phyloP scores from a whole-genome alignment of 768 basidiomycete species.

The Phallus indusiatus region DNA sequence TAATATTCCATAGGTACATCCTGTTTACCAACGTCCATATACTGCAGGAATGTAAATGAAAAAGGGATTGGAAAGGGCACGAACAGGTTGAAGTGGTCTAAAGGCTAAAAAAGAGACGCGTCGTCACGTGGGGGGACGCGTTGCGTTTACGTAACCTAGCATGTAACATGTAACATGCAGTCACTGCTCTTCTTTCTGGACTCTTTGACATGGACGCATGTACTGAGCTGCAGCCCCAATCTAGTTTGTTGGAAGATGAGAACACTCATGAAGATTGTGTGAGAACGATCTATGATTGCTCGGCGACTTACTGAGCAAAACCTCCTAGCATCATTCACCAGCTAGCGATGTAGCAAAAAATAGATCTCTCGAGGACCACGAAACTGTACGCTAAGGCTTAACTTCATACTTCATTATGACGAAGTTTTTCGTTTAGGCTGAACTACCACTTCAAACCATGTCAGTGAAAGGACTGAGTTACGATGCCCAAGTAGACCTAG shows the following conservation, averaged over 20 bases:
- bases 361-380: too few species aligned
- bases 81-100: too few species aligned
- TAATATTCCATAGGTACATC: background rate
- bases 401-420: too few species aligned
- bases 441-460: too few species aligned
- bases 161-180: too few species aligned
- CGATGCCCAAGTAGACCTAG: too few species aligned
- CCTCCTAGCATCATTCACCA: too few species aligned
- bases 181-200: background rate
- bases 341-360: too few species aligned
- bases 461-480: too few species aligned
- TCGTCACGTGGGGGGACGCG: background rate
- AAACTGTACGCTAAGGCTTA: too few species aligned
- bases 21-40: background rate
- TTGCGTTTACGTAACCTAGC: background rate
- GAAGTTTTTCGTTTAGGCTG: too few species aligned
- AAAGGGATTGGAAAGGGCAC: background rate
- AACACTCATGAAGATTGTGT: background rate
- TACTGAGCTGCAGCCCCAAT: background rate
- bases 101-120: background rate
- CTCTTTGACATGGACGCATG: background rate
- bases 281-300: background rate
- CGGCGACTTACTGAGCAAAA: too few species aligned
- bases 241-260: background rate
- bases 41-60: background rate